Evolutionary conservation across 805 yeast genomes (phyloP), one percentile per base, ranked within the genome.

Genomic region (Saccharomycopsis fibuligera): DNA sequence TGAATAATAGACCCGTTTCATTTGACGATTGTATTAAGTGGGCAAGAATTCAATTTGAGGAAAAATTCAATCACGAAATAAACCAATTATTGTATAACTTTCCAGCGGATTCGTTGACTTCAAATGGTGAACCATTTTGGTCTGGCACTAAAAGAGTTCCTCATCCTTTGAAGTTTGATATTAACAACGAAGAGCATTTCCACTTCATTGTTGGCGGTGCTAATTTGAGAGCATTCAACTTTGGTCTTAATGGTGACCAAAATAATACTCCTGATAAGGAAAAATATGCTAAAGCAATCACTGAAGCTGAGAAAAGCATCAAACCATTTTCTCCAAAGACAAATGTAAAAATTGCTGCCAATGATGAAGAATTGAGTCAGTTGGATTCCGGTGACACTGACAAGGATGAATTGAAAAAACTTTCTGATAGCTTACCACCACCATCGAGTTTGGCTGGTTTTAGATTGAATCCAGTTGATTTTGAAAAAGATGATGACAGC

Each of bases 121-220:
- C 96, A 0, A 75, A 75, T 44, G 99, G 99, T 48, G 89, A 83
- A 29, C 93, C 95, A 58, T 93, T 93, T 68, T 93, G 99, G 99
- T 79, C 96, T 19, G 96, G 97, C 48, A 93, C 98, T 30, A 93
- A 93, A 69, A 82, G 98, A 65, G 96, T 96, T 17, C 99, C 99
- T 43, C 77, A 74, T 40, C 87, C 96, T n/a, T 73, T 89, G 55
- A 71, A 56, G 12, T 89, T 93, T 63, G 91, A 89, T 61, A 73
- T 84, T 57, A 70, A 79, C 59, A 79, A 88, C 62, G 73, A 74
- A 10, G 85, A 87, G 58, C 97, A 91, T 64, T 76, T 82, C 63
- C 78, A 85, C 58, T 93, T 91, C 60, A 70, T 93, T 48, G 81
- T 81, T 47, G 95, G 86, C 14, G 98, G 83, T 48, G 98, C 99